These are phyloP conservation scores for Vanrija sp. DNA, from an alignment of 1,284 basidiomycete species.

Conservation along the genomic window DNA sequence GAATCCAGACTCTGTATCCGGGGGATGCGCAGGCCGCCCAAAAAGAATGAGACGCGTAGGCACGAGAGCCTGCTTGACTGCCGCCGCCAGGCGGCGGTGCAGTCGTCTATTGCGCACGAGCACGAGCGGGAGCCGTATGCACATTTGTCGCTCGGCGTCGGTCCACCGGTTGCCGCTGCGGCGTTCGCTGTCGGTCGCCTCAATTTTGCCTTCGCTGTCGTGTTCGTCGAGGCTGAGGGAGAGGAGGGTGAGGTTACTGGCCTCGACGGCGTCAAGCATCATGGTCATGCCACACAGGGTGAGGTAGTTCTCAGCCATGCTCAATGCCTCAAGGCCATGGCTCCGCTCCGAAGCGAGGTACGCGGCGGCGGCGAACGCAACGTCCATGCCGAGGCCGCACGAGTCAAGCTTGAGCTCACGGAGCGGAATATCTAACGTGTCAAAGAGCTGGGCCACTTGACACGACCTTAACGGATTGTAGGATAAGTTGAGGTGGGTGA, in stretches of 20 bases:
- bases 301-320: slow-evolving; percentile 27
- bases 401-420: slow-evolving; percentile 30
- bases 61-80: slow-evolving; percentile 6
- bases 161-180: slow-evolving; percentile 6
- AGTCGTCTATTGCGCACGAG: neutral
- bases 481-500: neutral
- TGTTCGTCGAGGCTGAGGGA: slow-evolving; percentile 27
- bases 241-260: slow-evolving; percentile 25
- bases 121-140: too few species aligned
- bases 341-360: too few species aligned
- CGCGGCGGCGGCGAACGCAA: too few species aligned
- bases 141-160: neutral
- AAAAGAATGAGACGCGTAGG: slow-evolving; percentile 36
- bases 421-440: slow-evolving; percentile 19
- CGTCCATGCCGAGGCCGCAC: too few species aligned
- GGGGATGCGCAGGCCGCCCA: slow-evolving; percentile 10
- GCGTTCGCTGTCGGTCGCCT: too few species aligned
- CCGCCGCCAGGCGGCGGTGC: neutral
- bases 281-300: slow-evolving; percentile 24
- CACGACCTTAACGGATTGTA: slow-evolving; percentile 1
- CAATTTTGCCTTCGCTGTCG: too few species aligned
- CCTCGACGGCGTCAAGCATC: slow-evolving; percentile 37
- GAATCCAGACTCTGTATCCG: slow-evolving; percentile 13
- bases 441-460: slow-evolving; percentile 29
- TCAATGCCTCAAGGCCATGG: too few species aligned